phyloP scores from a whole-genome alignment of 306 rosid species.

The Quercus cerris region DNA sequence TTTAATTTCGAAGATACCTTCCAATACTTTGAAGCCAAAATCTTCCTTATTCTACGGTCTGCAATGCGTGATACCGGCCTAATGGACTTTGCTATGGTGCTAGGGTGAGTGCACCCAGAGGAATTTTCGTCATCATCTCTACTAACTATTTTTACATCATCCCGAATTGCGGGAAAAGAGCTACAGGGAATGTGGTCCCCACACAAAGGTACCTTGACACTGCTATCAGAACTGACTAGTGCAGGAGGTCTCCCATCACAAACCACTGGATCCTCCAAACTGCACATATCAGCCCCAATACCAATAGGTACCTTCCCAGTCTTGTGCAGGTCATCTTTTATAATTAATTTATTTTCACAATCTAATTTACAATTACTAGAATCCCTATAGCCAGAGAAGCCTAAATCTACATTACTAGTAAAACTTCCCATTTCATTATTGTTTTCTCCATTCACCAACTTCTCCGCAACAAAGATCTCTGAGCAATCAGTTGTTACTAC shows the following conservation, averaged over 20 bases:
- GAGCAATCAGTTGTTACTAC: slow-evolving; percentile 43
- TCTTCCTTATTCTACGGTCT: slow-evolving; percentile 62
- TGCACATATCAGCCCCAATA: slow-evolving; percentile 29
- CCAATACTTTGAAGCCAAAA: slow-evolving; percentile 72
- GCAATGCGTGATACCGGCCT: slow-evolving; percentile 52
- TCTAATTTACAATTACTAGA: slow-evolving; percentile 47
- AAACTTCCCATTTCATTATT: slow-evolving; percentile 38
- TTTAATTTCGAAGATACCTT: slow-evolving; percentile 48
- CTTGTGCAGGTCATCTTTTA: slow-evolving; percentile 40
- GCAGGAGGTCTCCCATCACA: slow-evolving; percentile 46
- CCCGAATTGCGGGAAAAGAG: slow-evolving; percentile 46
- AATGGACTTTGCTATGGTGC: slow-evolving; percentile 43
- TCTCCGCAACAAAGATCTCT: slow-evolving; percentile 42
- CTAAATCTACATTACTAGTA: slow-evolving; percentile 41
- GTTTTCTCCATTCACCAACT: slow-evolving; percentile 31
- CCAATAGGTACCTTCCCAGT: slow-evolving; percentile 36
- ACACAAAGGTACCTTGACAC: slow-evolving; percentile 44
- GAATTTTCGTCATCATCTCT: slow-evolving; percentile 97
- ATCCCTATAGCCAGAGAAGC: slow-evolving; percentile 41
- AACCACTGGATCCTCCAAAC: slow-evolving; percentile 37
- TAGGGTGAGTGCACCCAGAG: slow-evolving; percentile 70
- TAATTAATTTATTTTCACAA: slow-evolving; percentile 32
- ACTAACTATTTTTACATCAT: slow-evolving; percentile 67
- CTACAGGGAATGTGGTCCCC: slow-evolving; percentile 39
- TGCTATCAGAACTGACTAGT: slow-evolving; percentile 43